Base-by-base conservation (phyloP, 1,284 basidiomycete species). In the Ceratobasidium sp. region DNA sequence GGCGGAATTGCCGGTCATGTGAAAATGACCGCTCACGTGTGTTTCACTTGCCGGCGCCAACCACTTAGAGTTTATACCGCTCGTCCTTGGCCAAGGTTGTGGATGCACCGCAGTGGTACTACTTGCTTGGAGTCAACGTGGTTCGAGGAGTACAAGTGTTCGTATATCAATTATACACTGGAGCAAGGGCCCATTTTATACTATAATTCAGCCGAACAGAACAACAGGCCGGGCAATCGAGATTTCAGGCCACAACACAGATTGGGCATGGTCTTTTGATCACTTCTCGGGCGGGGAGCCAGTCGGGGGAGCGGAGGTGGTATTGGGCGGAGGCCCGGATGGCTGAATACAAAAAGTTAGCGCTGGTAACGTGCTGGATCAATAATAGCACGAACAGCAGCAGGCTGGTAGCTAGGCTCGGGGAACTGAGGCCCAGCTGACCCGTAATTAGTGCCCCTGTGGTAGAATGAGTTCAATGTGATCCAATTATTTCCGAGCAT, bases 221-320 rank as follows among this genome's bases (percentile, higher is more conserved):
- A 33, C 14, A 1, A 35, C 27, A 18, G n/a, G n/a, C n/a, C n/a
- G n/a, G 30, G 12, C 16, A 30, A 7, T 60, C 5, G 18, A 38
- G 30, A 16, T 14, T 1, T 44, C 30, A n/a, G 12, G 60, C 16
- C 20, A 50, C 20, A 20, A 33, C 20, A 33, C 30, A 64, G n/a
- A 27, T 10, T 41, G 5, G 6, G 10, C 12, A 20, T 33, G 5
- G 38, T 16, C n/a, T 38, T 64, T n/a, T 18, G 27, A 4, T 73
- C 60, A 73, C 30, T 44, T 73, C 16, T n/a, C 70, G 1, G 73
- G 73, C n/a, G 73, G 73, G 38, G 73, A 60, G 20, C 73, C 73
- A 54, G 73, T n/a, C 5, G 73, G 73, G 41, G 73, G 73, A 7
- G 73, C 73, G 50, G 65, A 75, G 16, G 57, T 14, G n/a, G 62